Conservation (phyloP, 352 stramenopile species). For the Aphanomyces euteiches region DNA sequence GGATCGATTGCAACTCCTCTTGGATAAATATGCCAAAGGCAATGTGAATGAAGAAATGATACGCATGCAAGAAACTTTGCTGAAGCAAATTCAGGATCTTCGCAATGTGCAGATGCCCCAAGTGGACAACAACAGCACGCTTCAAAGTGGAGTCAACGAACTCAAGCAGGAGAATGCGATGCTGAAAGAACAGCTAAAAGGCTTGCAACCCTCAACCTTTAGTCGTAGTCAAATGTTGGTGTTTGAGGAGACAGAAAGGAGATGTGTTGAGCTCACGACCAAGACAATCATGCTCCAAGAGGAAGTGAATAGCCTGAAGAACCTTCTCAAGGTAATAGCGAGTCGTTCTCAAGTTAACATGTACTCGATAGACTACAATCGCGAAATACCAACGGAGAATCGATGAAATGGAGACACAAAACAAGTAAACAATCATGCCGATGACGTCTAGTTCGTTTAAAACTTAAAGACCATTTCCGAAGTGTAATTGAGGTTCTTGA, state of each 20-base stretch:
- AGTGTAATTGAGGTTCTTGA: conserved; percentile 82
- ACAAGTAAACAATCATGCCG: not conserved
- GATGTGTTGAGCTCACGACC: conserved; percentile 57
- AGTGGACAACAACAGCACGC: not conserved
- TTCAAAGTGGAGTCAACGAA: not conserved
- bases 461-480: conserved; percentile 83
- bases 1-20: conserved; percentile 7
- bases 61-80: conserved; percentile 45
- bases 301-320: conserved; percentile 51
- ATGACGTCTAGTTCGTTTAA: conserved; percentile 36
- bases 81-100: conserved; percentile 47
- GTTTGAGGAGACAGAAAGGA: conserved; percentile 53
- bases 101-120: conserved; percentile 20
- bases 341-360: not conserved
- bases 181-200: conserved; percentile 39
- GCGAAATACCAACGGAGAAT: conserved; percentile 10
- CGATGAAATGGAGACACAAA: not conserved
- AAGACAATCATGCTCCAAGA: conserved; percentile 71
- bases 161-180: conserved; percentile 25
- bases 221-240: conserved; percentile 22
- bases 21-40: conserved; percentile 1
- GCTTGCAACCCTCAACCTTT: not conserved
- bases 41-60: conserved; percentile 5
- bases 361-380: not conserved
- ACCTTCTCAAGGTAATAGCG: conserved; percentile 35